These are phyloP conservation scores for Penicillium thymicola DNA, from an alignment of 2,329 filamentous ascomycete species.

Conservation along the genomic window DNA sequence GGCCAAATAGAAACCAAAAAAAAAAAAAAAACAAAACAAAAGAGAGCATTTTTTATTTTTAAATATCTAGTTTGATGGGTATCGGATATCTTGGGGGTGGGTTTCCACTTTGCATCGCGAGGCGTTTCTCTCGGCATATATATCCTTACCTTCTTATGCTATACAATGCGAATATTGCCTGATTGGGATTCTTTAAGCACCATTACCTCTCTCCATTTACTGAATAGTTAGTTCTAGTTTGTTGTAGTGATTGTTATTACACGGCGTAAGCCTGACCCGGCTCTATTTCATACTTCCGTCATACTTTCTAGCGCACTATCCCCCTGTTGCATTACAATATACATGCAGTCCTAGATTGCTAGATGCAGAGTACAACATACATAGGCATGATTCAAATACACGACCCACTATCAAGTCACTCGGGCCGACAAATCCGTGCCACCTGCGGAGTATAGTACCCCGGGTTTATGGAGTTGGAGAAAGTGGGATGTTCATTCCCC, in stretches of 20 bases:
- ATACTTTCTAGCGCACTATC: neutral
- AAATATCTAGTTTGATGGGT: conserved; percentile 1
- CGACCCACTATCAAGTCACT: neutral
- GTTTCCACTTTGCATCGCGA: conserved; percentile 17
- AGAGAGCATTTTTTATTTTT: conserved; percentile 4
- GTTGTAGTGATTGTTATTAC: neutral
- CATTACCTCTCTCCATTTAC: neutral
- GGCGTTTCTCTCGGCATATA: conserved; percentile 18
- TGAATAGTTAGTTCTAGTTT: neutral
- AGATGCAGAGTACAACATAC: neutral
- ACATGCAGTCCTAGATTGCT: neutral
- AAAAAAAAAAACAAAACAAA: neutral
- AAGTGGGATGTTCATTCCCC: neutral
- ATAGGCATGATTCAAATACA: neutral
- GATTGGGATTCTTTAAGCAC: neutral
- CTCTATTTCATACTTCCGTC: neutral
- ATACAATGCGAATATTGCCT: conserved; percentile 5
- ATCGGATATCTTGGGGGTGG: conserved; percentile 1
- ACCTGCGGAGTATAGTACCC: neutral
- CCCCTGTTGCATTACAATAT: neutral
- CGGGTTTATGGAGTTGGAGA: neutral
- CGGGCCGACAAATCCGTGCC: neutral
- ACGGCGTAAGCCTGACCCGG: neutral
- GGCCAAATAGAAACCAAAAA: too few relatives aligned
- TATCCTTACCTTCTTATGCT: conserved; percentile 5